A percentile compares a stretch with the other conserved stretches of the same genome.
phyloP scores from a whole-genome alignment of 306 rosid species.

The Elaeagnus macrophylla region DNA sequence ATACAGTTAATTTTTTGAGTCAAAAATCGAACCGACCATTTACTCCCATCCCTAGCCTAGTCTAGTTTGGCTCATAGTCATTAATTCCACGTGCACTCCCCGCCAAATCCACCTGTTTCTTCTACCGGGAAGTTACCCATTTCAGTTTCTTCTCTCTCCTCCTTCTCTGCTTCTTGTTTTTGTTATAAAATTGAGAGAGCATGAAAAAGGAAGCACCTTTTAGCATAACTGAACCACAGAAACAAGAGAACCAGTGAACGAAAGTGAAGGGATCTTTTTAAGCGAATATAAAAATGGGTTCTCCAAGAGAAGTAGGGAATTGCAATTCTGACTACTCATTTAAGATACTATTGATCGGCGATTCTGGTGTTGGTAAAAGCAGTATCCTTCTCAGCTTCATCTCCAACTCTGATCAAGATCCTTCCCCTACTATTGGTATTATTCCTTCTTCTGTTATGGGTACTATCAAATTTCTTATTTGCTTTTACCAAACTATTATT shows the following conservation, averaged over 20 bases:
- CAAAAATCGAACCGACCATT: too few relatives aligned
- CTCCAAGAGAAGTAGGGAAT: conserved; percentile 44
- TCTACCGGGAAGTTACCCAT: conserved; percentile 12
- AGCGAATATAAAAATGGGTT: conserved; percentile 34
- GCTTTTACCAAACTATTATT: too few relatives aligned
- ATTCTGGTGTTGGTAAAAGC: conserved; percentile 97
- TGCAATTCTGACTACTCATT: conserved; percentile 70
- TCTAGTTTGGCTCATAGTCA: too few relatives aligned
- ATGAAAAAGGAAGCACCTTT: conserved; percentile 9
- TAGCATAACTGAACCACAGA: not conserved
- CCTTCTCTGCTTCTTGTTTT: conserved; percentile 5
- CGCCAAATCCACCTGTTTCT: not conserved
- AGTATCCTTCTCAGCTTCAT: conserved; percentile 83
- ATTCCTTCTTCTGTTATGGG: not conserved
- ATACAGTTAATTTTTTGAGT: too few relatives aligned
- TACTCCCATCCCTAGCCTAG: too few relatives aligned
- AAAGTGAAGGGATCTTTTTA: not conserved
- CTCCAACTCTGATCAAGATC: conserved; percentile 50
- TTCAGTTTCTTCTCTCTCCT: not conserved
- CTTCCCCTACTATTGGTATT: conserved; percentile 80
- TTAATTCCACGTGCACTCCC: not conserved
- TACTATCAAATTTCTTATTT: too few relatives aligned
- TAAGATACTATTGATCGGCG: conserved; percentile 80
- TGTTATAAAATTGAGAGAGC: conserved; percentile 7
- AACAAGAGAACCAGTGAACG: not conserved